phyloP scores from a whole-genome alignment of 2,329 filamentous ascomycete species.

The Colletotrichum filicis region DNA sequence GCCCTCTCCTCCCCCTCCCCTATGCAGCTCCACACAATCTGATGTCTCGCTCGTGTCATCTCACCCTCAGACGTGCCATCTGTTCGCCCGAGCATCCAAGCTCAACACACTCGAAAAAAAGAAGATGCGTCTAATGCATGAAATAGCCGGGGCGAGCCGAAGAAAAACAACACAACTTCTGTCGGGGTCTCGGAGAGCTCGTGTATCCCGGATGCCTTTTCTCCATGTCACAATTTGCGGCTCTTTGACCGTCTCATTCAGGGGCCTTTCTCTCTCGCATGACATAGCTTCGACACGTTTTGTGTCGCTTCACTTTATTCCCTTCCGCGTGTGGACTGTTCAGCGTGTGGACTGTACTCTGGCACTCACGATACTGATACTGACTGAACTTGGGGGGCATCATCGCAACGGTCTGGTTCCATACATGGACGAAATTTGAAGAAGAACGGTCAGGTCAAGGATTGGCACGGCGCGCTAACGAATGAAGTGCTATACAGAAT shows the following conservation, averaged over 20 bases:
- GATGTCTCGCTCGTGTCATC: slow-evolving; percentile 11
- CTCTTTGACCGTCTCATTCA: slow-evolving; percentile 25
- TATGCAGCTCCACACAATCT: not conserved
- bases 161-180: not conserved
- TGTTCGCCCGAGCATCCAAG: slow-evolving; percentile 11
- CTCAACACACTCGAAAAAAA: not conserved
- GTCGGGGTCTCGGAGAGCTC: slow-evolving; percentile 22
- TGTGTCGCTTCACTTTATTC: not conserved
- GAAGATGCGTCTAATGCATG: slow-evolving; percentile 10
- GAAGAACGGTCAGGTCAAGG: not conserved
- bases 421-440: not conserved
- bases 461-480: not conserved
- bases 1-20: not conserved
- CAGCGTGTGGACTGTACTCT: not conserved
- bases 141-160: slow-evolving; percentile 6
- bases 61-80: slow-evolving; percentile 10
- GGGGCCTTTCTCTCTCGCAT: not conserved
- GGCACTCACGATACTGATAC: not conserved
- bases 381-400: not conserved
- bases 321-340: not conserved
- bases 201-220: slow-evolving; percentile 7
- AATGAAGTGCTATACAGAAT: slow-evolving; percentile 9
- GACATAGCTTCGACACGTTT: slow-evolving; percentile 3
- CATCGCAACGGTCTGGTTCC: not conserved
- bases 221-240: not conserved